A percentile compares a stretch with the other conserved stretches of the same genome.
These are phyloP conservation scores for Calophaca sinica DNA, from an alignment of 306 rosid genomes.

Conservation along the genomic window DNA sequence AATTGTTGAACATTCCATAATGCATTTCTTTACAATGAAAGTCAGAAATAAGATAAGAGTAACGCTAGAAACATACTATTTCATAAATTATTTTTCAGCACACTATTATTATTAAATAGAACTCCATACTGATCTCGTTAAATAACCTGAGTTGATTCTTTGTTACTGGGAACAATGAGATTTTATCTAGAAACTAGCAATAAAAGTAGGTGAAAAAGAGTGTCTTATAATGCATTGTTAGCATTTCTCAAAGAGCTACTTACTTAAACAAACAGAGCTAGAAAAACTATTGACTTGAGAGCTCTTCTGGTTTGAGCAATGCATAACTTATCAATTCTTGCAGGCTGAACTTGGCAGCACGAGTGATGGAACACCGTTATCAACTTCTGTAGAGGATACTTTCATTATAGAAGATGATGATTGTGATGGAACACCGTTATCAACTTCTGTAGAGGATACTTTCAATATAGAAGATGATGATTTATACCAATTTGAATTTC, in stretches of 20 bases:
- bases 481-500: constrained; percentile 38
- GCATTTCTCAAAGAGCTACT: background rate
- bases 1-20: no score
- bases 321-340: constrained; percentile 36
- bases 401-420: constrained; percentile 50
- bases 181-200: background rate
- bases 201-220: background rate
- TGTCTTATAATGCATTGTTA: constrained; percentile 6
- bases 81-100: background rate
- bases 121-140: background rate
- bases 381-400: constrained; percentile 44
- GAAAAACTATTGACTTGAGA: background rate
- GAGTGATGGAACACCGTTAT: constrained; percentile 45
- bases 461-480: constrained; percentile 55
- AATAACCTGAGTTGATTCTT: constrained; percentile 11
- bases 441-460: constrained; percentile 44
- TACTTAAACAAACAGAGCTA: constrained; percentile 14
- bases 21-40: background rate
- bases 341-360: constrained; percentile 72
- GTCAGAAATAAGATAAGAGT: constrained; percentile 12
- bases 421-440: constrained; percentile 44
- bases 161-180: constrained; percentile 13
- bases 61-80: background rate
- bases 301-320: constrained; percentile 29
- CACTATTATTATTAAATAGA: background rate